Evolutionary conservation across 306 rosid genomes (phyloP), one percentile per base, ranked within the genome.

Genomic region (Vachellia pachyceras): DNA sequence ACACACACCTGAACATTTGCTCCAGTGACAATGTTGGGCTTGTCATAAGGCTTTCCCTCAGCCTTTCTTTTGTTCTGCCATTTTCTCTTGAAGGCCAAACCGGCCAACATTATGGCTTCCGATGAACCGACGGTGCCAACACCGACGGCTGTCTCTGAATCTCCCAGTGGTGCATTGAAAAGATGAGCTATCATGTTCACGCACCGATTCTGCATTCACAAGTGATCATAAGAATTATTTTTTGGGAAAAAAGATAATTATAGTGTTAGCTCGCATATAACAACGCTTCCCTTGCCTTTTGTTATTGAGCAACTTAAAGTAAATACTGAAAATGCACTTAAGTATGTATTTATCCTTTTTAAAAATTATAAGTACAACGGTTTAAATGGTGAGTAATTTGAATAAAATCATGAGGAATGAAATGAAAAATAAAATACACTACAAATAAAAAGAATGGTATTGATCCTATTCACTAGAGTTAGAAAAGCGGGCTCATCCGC

Each of bases 151-250:
- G 93, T 7, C 87, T 94, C 98, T 12, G 91, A 70, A 3, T 94
- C 98, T 37, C 75, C 91, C 1, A 94, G 87, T 50, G 97, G 98
- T 18, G 98, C 94, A 69, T 94, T 94, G 89, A 94, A 94, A 9
- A 94, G 94, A 81, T 94, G 98, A 58, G 97, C 98, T 82, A 94
- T 94, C 87, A 94, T 94, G 88, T 94, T 94, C 73, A 94, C 98
- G 73, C 98, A 94, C 41, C 98, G 93, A 47, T 94, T 94, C 97
- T 94, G 97, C 81, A 57, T 22, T 15, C 68, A 50, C 63, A 0
- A n/a, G 7, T 54, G 5, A 18, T 10, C 13, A 29, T 29, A 29
- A 29, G 33, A 29, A 29, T 29, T 29, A 29, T 29, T 29, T 29
- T 29, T 29, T 29, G 33, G 33, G 33, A 2, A 29, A 29, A 29